Evolutionary conservation across 306 rosid species (phyloP).

Genomic region (Dalbergia oliveri): DNA sequence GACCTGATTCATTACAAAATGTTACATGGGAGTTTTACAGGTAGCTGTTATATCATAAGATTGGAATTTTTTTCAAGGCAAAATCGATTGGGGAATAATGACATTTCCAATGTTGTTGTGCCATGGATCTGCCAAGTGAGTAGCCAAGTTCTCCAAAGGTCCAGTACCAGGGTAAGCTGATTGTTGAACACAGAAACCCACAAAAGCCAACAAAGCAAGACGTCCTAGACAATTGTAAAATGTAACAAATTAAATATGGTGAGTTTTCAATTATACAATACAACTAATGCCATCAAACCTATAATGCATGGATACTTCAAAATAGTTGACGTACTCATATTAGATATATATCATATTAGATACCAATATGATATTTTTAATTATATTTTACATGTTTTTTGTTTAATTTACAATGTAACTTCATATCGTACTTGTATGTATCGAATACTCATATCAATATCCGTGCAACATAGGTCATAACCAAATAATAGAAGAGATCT

Average conservation of each 20-base stretch:
- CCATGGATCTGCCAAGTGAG: conserved; percentile 99
- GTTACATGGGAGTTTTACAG: conserved; percentile 64
- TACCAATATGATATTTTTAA: too few relatives aligned
- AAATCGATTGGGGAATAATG: conserved; percentile 67
- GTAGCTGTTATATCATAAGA: conserved; percentile 36
- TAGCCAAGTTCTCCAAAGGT: conserved; percentile 96
- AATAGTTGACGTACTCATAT: too few relatives aligned
- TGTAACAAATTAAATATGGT: not conserved
- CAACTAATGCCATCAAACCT: not conserved
- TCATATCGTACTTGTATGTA: too few relatives aligned
- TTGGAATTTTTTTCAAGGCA: conserved; percentile 39
- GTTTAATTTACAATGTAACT: too few relatives aligned
- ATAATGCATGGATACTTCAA: too few relatives aligned
- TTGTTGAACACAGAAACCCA: conserved; percentile 91
- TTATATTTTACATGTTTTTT: too few relatives aligned
- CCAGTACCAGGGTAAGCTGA: conserved; percentile 99
- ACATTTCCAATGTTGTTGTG: conserved; percentile 97
- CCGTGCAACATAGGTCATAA: too few relatives aligned
- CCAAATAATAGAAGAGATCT: not conserved
- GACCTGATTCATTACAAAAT: conserved; percentile 51
- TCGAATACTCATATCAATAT: too few relatives aligned
- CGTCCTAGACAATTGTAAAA: conserved; percentile 64
- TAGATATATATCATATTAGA: too few relatives aligned
- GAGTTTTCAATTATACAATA: not conserved
- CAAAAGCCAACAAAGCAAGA: conserved; percentile 90